These are phyloP conservation scores for Clitopilus passeckerianus DNA, from an alignment of 768 basidiomycete species.

Conservation along the genomic window DNA sequence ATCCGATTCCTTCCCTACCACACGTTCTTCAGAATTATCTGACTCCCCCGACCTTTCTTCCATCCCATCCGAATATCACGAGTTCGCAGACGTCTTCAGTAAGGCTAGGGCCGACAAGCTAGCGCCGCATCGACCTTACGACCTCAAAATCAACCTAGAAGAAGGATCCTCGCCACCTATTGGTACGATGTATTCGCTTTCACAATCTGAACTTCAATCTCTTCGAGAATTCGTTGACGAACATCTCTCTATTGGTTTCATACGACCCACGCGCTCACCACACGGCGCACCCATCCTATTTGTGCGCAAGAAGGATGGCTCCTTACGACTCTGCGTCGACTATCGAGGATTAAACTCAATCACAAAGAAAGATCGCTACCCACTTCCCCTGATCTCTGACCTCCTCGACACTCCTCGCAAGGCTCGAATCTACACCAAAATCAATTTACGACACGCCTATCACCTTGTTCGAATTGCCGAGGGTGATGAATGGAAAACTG, in stretches of 20 bases:
- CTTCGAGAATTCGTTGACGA: conserved; percentile 22
- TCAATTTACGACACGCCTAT: conserved; percentile 31
- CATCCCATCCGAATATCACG: neutral
- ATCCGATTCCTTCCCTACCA: neutral
- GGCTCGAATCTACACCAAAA: conserved; percentile 18
- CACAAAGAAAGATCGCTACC: conserved; percentile 31
- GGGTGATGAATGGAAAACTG: conserved; percentile 37
- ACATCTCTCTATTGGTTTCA: conserved; percentile 21
- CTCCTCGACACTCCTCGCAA: conserved; percentile 20
- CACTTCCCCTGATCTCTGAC: conserved; percentile 24
- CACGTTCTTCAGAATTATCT: neutral
- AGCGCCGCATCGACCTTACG: conserved; percentile 20
- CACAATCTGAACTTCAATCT: conserved; percentile 14
- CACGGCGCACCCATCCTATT: conserved; percentile 19
- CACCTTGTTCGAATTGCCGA: conserved; percentile 27
- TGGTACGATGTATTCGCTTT: conserved; percentile 20
- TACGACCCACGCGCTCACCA: conserved; percentile 15
- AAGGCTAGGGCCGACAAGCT: conserved; percentile 18
- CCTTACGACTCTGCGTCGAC: conserved; percentile 18
- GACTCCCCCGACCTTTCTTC: neutral
- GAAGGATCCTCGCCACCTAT: conserved; percentile 13
- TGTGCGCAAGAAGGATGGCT: conserved; percentile 14
- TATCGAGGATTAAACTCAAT: conserved; percentile 21
- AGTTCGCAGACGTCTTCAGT: conserved; percentile 16
- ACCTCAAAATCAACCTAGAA: conserved; percentile 26